Base-by-base conservation (phyloP, 768 basidiomycete species). In the Termitomyces sp. region DNA sequence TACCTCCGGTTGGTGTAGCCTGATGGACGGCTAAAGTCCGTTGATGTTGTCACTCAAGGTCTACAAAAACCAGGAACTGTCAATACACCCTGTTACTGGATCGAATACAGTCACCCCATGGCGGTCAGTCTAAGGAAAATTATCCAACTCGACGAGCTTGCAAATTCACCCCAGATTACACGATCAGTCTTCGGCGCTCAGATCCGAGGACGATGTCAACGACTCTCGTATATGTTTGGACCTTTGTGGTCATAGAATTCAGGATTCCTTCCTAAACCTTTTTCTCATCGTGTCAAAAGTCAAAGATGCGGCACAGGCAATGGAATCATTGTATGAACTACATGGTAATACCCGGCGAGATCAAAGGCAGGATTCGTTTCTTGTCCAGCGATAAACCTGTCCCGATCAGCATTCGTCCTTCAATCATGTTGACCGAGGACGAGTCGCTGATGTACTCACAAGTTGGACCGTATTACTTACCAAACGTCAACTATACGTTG, bases 341-440 rank as follows among this genome's bases (percentile, higher is more conserved):
- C 93, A 97, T 57, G 97, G 97, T 32, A 82, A 95, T 68, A 92
- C 85, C 20, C 79, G 95, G 95, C 10, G 75, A 95, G 35, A 89
- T 98, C 69, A 97, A 96, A 75, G 91, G 93, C 59, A 91, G 92
- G 20, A 97, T 99, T 62, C 87, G 96, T 46, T 75, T 98, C 55
- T 96, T 95, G 9, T 99, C 95, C 74, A 96, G 94, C 75, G 98
- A 96, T 82, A 96, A 97, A 70, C 94, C 95, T 10, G 81, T 97
- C 20, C 95, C 2, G 4, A 26, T 23, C 23, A 23, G 23, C 23
- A 23, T 23, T 23, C 23, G 23, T 2, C 23, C 23, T 23, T 23
- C 23, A 23, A 23, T 23, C 23, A 23, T 23, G 23, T 23, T 23
- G 23, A 23, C 23, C 23, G 23, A 23, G 23, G 23, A 2, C 23